phyloP scores from a whole-genome alignment of 495 filamentous ascomycete species.

The Lasiosphaeriaceae sp. region DNA sequence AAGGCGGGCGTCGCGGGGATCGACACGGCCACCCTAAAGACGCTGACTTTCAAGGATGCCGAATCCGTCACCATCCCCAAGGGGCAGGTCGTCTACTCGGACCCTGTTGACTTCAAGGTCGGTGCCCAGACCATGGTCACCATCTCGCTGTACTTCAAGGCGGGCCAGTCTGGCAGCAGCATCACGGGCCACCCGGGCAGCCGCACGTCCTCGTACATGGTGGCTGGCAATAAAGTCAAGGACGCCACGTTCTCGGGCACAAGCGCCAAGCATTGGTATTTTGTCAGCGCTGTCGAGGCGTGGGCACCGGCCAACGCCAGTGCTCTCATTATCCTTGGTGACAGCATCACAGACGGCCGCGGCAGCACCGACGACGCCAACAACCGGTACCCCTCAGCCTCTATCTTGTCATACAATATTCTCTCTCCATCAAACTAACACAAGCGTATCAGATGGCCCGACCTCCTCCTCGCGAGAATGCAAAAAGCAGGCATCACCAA shows the following conservation, averaged over 20 bases:
- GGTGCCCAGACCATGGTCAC: slow-evolving; percentile 47
- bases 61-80: slow-evolving; percentile 51
- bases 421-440: background rate
- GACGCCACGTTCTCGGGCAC: slow-evolving; percentile 43
- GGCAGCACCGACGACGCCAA: slow-evolving; percentile 61
- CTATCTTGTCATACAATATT: background rate
- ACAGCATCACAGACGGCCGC: slow-evolving; percentile 72
- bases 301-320: slow-evolving; percentile 39
- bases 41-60: slow-evolving; percentile 55
- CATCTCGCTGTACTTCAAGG: slow-evolving; percentile 55
- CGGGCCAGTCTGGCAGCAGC: slow-evolving; percentile 52
- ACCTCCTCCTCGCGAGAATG: slow-evolving; percentile 56
- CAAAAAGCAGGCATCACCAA: slow-evolving; percentile 43
- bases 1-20: slow-evolving; percentile 51
- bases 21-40: slow-evolving; percentile 43
- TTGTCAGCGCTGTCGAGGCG: slow-evolving; percentile 58
- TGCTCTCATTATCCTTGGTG: slow-evolving; percentile 61
- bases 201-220: slow-evolving; percentile 59
- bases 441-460: slow-evolving; percentile 57
- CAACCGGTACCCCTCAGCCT: slow-evolving; percentile 45
- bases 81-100: slow-evolving; percentile 57
- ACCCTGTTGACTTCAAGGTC: slow-evolving; percentile 56
- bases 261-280: slow-evolving; percentile 54
- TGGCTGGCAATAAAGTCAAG: slow-evolving; percentile 50
- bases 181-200: slow-evolving; percentile 67